Conservation (phyloP, 441 rosid genomes). For the Pelargonium australe region DNA sequence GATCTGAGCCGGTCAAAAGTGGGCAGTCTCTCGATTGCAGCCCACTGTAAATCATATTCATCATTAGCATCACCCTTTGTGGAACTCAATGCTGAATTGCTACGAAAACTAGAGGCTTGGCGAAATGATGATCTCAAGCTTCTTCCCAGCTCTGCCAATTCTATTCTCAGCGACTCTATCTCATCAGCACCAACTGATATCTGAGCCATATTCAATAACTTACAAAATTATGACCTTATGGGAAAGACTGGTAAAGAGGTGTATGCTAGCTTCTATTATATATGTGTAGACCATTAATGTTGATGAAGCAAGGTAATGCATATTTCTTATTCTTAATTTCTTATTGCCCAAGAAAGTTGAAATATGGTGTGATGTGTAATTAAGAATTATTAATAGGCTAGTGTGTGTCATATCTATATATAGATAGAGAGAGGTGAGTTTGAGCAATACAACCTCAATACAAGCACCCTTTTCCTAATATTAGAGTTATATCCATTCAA, state of each 20-base stretch:
- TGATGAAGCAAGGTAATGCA: constrained; percentile 34
- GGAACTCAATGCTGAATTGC: background rate
- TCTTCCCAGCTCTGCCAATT: background rate
- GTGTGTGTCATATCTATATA: too few relatives aligned
- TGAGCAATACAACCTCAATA: too few relatives aligned
- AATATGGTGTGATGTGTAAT: background rate
- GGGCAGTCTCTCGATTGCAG: constrained; percentile 31
- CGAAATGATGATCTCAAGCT: background rate
- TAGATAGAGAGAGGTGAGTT: too few relatives aligned
- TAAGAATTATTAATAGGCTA: too few relatives aligned
- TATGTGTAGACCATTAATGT: constrained; percentile 9
- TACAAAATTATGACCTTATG: constrained; percentile 6
- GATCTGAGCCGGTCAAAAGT: constrained; percentile 21
- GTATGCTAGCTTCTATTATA: background rate
- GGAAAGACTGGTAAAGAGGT: constrained; percentile 6
- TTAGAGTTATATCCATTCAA: too few relatives aligned
- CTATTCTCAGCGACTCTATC: background rate
- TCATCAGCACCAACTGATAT: background rate
- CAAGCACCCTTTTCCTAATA: too few relatives aligned
- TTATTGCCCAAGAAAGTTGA: constrained; percentile 10
- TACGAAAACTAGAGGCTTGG: background rate
- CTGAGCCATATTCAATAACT: constrained; percentile 31
- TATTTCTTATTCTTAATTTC: too few relatives aligned
- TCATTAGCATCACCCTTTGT: constrained; percentile 13
- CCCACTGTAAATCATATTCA: constrained; percentile 29